These are phyloP conservation scores for Backusella morwellensis DNA, from an alignment of 192 early-diverging fungal species.

Conservation along the genomic window DNA sequence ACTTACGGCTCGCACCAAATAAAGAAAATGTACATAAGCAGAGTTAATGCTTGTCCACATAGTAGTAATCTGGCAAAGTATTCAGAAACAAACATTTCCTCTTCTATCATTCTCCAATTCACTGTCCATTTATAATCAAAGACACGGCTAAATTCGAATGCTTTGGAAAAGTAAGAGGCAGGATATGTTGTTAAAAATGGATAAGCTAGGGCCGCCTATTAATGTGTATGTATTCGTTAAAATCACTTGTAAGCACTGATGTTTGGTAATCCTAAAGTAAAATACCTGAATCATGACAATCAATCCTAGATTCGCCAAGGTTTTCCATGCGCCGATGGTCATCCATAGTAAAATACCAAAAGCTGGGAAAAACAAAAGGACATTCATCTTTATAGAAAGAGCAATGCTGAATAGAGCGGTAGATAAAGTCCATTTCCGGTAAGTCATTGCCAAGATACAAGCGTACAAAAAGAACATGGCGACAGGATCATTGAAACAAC, in stretches of 20 bases:
- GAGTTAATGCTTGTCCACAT: constrained; percentile 53
- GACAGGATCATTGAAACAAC: constrained; percentile 92
- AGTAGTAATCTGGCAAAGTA: constrained; percentile 61
- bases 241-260: neutral
- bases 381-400: constrained; percentile 94
- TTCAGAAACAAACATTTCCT: constrained; percentile 62
- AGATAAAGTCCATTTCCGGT: constrained; percentile 45
- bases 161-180: constrained; percentile 62
- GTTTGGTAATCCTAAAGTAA: neutral
- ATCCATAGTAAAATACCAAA: constrained; percentile 69
- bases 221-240: neutral
- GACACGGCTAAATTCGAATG: constrained; percentile 87
- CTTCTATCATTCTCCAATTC: constrained; percentile 87
- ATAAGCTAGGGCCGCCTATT: constrained; percentile 33
- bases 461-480: constrained; percentile 85
- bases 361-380: constrained; percentile 87
- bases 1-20: constrained; percentile 53
- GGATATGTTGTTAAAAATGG: constrained; percentile 47
- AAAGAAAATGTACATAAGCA: constrained; percentile 56
- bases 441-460: constrained; percentile 61
- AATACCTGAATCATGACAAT: constrained; percentile 51
- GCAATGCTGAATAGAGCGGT: constrained; percentile 73
- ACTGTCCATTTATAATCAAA: constrained; percentile 95
- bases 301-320: constrained; percentile 43
- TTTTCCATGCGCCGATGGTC: constrained; percentile 40